Base-by-base conservation (phyloP, 257 asterid genomes). In the Scutellaria galericulata region DNA sequence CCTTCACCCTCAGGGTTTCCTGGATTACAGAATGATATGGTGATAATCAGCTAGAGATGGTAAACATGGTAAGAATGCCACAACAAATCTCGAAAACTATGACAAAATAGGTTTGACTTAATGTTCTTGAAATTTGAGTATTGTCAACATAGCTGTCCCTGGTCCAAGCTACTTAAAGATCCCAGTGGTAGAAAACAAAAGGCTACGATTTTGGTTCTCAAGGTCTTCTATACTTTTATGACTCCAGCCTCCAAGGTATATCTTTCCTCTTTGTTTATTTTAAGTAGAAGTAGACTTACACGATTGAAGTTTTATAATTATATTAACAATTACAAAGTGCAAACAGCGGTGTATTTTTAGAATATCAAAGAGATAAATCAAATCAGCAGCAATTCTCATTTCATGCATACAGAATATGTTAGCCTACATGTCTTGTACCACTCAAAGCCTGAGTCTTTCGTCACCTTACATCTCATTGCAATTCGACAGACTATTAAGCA, bases 1-100 rank as follows among this genome's bases (percentile, higher is more conserved):
- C 99, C 90, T 95, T 95, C 78, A 95, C 99, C 82, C 90, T 79
- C 79, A 95, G 85, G 20, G 99, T 95, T 82, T 95, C 99, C 98
- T 92, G 81, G 77, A 86, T 77, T 52, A 78, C 75, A 64, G 39
- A 42, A 64, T 63, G 47, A 74, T 40, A 48, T 53, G 45, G 7
- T 5, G 1, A 9, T 7, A 57, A 37, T 62, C 60, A 74, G 65
- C 67, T 53, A 27, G n/a, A n/a, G 40, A 47, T 48, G 53, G 66
- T 65, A 59, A 62, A 24, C 10, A 24, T 14, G 51, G 70, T 59
- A 12, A 59, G 50, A 72, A 44, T 59, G 50, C 67, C 62, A 56
- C 41, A 65, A 55, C 50, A 40, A 42, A 50, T 46, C 53, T 44
- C 27, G 7, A 45, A 9, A 37, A 10, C 5, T 0, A 31, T 31